Base-by-base conservation (phyloP, 108 stramenopile genomes). In the Pinguiococcus pyrenoidosus region DNA sequence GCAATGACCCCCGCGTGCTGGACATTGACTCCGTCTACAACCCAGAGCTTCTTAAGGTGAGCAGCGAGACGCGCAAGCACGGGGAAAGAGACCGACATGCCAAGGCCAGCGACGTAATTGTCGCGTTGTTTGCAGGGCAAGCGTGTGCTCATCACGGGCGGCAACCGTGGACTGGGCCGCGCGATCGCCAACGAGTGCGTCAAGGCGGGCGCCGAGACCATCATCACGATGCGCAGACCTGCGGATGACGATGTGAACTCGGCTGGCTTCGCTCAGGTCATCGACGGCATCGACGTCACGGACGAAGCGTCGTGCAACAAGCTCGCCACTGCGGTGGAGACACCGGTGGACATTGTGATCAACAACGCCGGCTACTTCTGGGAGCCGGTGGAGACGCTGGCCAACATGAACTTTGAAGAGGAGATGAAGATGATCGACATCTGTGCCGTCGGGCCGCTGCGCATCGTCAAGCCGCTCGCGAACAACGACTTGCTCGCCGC, bases 361-460 rank as follows among this genome's bases (percentile, higher is more conserved):
- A 81, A 83, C 56, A 82, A 80, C 43, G 84, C 83, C 3, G 87
- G 87, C 51, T 84, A 87, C 51, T 84, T 83, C 41, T 83, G 83
- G 43, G 80, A 65, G 44, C 80, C 80, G 18, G 56, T 34, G 17
- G 84, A 89, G 54, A 73, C 52, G 37, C 70, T 89, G 28, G 64
- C 51, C 44, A 76, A 82, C 9, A 59, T 86, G 35, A 84, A 89
- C 62, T 89, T 83, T 55, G 79, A 74, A 1, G 83, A 82, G 38
- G 80, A 86, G 54, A 32, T 82, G 68, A 84, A 81, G 48, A 81
- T 82, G 68, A 86, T 82, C 41, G 50, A 89, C 59, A 82, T 89
- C 42, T 86, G 84, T 52, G 83, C 76, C 5, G 54, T 86, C 44
- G 87, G 87, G 14, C 87, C 87, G 1, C 66, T 89, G 9, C 74